phyloP scores from a whole-genome alignment of 768 basidiomycete genomes.

The Rhodosporidiobolus odoratus region DNA sequence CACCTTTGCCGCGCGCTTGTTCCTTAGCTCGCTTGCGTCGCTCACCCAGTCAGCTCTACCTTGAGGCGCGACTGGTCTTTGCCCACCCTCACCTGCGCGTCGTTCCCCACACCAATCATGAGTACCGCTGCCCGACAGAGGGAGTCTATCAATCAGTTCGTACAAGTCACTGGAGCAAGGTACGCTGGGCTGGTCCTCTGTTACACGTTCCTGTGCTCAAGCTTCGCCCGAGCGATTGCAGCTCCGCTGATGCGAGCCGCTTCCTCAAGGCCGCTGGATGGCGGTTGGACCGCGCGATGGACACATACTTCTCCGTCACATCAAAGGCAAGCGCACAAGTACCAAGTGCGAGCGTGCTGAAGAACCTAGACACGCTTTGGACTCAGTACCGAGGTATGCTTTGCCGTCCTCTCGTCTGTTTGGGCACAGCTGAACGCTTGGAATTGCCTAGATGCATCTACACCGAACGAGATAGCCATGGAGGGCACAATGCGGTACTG shows the following conservation, averaged over 20 bases:
- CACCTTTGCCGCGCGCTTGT: too few relatives aligned
- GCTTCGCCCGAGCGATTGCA: not conserved
- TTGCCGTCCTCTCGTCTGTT: not conserved
- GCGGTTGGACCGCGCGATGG: slow-evolving; percentile 37
- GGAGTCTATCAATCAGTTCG: too few relatives aligned
- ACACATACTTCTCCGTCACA: slow-evolving; percentile 41
- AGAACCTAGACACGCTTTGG: slow-evolving; percentile 59
- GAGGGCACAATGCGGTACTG: slow-evolving; percentile 77
- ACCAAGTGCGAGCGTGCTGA: not conserved
- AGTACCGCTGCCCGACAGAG: slow-evolving; percentile 32
- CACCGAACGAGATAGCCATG: slow-evolving; percentile 62
- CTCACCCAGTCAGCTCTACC: not conserved
- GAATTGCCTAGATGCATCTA: not conserved
- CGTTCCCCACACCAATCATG: slow-evolving; percentile 1
- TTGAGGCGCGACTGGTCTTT: not conserved
- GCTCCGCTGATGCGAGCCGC: slow-evolving; percentile 27
- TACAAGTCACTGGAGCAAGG: slow-evolving; percentile 38
- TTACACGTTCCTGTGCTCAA: not conserved
- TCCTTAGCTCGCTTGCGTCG: not conserved
- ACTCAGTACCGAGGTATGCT: slow-evolving; percentile 62
- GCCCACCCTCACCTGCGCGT: not conserved
- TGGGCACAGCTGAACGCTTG: not conserved
- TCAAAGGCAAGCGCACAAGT: slow-evolving; percentile 2
- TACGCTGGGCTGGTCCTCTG: too few relatives aligned
- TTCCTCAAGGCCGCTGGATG: slow-evolving; percentile 33